Evolutionary conservation across 2,329 filamentous ascomycete genomes (phyloP), one percentile per base, ranked within the genome.

Genomic region (Lasiodiplodia gonubiensis): DNA sequence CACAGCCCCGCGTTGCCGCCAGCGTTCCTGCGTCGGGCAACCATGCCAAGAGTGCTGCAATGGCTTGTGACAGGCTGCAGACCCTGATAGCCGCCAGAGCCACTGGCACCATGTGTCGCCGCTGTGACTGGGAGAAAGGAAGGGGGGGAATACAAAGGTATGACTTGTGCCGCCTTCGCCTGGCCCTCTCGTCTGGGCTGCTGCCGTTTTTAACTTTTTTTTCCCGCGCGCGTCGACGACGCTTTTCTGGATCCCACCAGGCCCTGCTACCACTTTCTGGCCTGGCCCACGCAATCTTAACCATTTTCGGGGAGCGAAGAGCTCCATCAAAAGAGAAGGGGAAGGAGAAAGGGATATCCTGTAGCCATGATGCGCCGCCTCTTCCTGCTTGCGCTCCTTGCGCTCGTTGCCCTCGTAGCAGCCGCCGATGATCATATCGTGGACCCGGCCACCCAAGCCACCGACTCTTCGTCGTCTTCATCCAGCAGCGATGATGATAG

Each of bases 21-120:
- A 51, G 46, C 52, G 51, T 55, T 66, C 64, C 64, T 66, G 64
- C 64, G 18, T 66, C 37, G 7, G 18, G 21, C n/a, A 18, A 30
- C 46, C 51, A 35, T 18, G 49, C 63, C 63, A 65, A 55, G 61
- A n/a, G 14, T 18, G 33, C 37, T 12, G 35, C 35, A n/a, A 35
- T 16, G 10, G n/a, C 5, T 33, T 53, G 37, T 53, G 61, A 53
- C 30, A 51, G 48, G 61, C 35, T 49, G 54, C 61, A 33, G 35
- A 51, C 48, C 55, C 33, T 53, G 30, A 16, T 65, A 65, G 63
- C 51, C 63, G 63, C 51, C 63, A 18, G 37, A 35, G 37, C 37
- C 48, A 23, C 35, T 46, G 63, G 33, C 30, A n/a, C 52, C 39
- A 49, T 57, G 64, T 66, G 64, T 33, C 51, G 52, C 27, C 21